These are phyloP conservation scores for Myotisia sp. DNA, from an alignment of 2,329 filamentous ascomycete genomes.

Conservation along the genomic window DNA sequence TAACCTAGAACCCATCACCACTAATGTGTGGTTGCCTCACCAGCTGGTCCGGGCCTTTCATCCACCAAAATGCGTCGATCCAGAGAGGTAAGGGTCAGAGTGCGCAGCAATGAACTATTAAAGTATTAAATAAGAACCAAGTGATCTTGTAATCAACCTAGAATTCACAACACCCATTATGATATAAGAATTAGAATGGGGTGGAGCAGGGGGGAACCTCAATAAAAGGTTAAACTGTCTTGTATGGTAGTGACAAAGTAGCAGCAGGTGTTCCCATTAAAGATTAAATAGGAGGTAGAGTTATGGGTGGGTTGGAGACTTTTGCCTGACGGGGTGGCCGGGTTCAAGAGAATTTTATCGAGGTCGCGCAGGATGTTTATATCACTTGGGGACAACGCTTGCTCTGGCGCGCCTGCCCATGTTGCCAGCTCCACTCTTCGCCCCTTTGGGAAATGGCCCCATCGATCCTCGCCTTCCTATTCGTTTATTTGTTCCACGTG, in stretches of 20 bases:
- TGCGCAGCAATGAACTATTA: no score
- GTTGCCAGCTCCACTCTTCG: conserved; percentile 24
- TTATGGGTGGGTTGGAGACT: conserved; percentile 21
- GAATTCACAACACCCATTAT: no score
- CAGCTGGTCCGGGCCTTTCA: neutral
- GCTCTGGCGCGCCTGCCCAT: conserved; percentile 28
- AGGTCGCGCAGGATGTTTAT: conserved; percentile 35
- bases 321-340: no score
- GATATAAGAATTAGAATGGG: no score
- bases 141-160: no score
- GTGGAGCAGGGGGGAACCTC: no score
- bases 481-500: conserved; percentile 8
- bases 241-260: no score
- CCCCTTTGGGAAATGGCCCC: conserved; percentile 16
- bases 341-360: conserved; percentile 16
- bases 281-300: conserved; percentile 15
- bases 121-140: no score
- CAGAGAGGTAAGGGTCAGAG: neutral
- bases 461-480: conserved; percentile 4
- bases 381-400: conserved; percentile 28
- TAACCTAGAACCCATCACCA: conserved; percentile 11
- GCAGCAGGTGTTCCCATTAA: no score
- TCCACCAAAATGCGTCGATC: neutral
- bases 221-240: no score
- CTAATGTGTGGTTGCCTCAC: neutral